Conservation (phyloP, 148 eudicot genomes). For the Talinum fruticosum region DNA sequence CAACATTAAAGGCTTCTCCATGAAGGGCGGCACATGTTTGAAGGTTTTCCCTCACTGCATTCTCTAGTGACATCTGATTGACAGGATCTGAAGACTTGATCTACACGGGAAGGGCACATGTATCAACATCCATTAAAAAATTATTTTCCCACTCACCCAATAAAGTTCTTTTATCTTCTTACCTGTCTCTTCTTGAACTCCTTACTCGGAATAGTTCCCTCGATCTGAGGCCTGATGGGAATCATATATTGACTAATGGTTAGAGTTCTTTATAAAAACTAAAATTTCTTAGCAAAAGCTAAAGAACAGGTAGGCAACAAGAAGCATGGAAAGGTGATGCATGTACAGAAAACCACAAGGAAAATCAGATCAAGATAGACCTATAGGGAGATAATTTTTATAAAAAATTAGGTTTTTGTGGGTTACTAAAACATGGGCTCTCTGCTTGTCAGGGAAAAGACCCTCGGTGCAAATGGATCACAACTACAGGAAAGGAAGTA, state of each 20-base stretch:
- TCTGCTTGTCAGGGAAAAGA: background rate
- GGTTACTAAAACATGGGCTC: background rate
- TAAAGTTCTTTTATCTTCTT: background rate
- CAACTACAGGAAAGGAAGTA: too few species aligned
- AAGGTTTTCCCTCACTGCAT: constrained; percentile 81
- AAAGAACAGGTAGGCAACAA: background rate
- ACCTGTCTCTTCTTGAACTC: constrained; percentile 93
- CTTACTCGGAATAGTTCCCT: constrained; percentile 65
- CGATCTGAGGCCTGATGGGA: constrained; percentile 58
- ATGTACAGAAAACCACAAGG: background rate
- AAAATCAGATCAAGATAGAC: background rate
- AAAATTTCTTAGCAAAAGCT: background rate
- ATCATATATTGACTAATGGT: constrained; percentile 60
- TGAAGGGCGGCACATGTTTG: constrained; percentile 91
- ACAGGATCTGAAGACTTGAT: constrained; percentile 85
- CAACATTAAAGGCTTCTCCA: constrained; percentile 81
- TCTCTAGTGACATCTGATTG: constrained; percentile 78
- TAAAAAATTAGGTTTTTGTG: background rate
- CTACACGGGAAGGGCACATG: constrained; percentile 33
- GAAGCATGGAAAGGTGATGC: background rate
- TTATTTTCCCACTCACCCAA: background rate
- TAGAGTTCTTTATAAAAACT: background rate
- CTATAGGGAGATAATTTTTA: background rate
- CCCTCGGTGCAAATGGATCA: too few species aligned
- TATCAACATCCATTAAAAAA: background rate